Conservation (phyloP, 2,329 filamentous ascomycete species). For the Lomentospora prolificans region DNA sequence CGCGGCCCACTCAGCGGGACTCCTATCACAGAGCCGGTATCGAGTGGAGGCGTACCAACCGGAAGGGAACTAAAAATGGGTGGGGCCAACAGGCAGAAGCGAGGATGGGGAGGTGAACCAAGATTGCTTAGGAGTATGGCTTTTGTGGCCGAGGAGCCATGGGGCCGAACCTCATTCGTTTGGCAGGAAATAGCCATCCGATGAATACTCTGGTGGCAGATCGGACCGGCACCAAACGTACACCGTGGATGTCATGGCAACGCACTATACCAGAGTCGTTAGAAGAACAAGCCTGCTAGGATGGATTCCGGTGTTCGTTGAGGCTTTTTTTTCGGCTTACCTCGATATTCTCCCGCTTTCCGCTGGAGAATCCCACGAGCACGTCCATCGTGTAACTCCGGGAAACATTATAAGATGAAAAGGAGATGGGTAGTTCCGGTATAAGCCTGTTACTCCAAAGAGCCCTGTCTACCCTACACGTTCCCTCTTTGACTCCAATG, state of each 20-base stretch:
- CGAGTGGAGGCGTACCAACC: background rate
- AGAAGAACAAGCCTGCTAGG: background rate
- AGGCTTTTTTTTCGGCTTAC: no score
- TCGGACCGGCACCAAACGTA: background rate
- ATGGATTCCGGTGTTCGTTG: background rate
- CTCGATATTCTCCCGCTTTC: constrained; percentile 1
- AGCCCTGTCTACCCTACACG: background rate
- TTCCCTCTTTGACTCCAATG: background rate
- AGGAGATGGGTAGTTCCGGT: constrained; percentile 1
- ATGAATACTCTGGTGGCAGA: background rate
- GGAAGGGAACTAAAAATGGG: background rate
- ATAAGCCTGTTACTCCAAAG: background rate
- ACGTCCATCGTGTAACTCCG: constrained; percentile 1
- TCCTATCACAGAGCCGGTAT: background rate
- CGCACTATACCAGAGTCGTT: background rate
- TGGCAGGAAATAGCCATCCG: background rate
- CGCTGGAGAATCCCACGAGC: background rate
- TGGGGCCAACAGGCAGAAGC: background rate
- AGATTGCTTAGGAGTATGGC: no score
- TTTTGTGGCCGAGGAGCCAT: no score
- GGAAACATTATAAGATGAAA: background rate
- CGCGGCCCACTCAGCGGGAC: background rate
- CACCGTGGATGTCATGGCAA: background rate
- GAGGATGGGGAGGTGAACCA: no score
- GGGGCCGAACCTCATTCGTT: no score